Percentiles rank a stretch among this genome's conserved stretches.
Conservation (phyloP, 768 basidiomycete species). For the Tubosaeta sp. region DNA sequence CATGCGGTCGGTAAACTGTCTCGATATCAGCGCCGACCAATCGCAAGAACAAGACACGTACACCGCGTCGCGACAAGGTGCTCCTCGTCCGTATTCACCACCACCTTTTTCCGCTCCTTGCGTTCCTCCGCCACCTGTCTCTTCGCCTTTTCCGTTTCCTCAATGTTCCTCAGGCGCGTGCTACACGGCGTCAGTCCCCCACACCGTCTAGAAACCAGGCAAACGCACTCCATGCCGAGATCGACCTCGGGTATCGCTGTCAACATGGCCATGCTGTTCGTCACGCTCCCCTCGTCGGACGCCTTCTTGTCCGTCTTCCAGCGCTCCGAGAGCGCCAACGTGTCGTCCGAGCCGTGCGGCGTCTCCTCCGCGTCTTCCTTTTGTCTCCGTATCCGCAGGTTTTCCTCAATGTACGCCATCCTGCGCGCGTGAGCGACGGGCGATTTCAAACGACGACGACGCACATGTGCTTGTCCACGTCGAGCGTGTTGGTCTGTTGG, state of each 20-base stretch:
- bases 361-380: constrained; percentile 45
- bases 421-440: constrained; percentile 35
- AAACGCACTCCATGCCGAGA: constrained; percentile 93
- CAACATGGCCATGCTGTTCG: constrained; percentile 91
- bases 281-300: constrained; percentile 87
- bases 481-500: constrained; percentile 91
- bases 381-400: constrained; percentile 71
- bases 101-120: constrained; percentile 47
- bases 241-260: constrained; percentile 98
- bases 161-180: constrained; percentile 88
- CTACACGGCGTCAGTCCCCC: constrained; percentile 35
- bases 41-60: constrained; percentile 37
- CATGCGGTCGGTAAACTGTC: constrained; percentile 79
- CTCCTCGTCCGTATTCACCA: constrained; percentile 59
- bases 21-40: neutral
- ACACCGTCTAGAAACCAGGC: neutral
- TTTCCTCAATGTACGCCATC: constrained; percentile 98
- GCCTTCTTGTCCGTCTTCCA: constrained; percentile 55
- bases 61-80: constrained; percentile 87
- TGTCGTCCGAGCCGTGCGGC: constrained; percentile 58
- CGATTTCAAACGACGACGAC: constrained; percentile 23
- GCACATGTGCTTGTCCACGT: constrained; percentile 98
- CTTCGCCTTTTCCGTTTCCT: constrained; percentile 97
- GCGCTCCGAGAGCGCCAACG: constrained; percentile 66
- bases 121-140: constrained; percentile 74